Percentiles rank a stretch among this genome's conserved stretches.
These are phyloP conservation scores for Calendula officinalis DNA, from an alignment of 129 eudicot species.

Conservation along the genomic window DNA sequence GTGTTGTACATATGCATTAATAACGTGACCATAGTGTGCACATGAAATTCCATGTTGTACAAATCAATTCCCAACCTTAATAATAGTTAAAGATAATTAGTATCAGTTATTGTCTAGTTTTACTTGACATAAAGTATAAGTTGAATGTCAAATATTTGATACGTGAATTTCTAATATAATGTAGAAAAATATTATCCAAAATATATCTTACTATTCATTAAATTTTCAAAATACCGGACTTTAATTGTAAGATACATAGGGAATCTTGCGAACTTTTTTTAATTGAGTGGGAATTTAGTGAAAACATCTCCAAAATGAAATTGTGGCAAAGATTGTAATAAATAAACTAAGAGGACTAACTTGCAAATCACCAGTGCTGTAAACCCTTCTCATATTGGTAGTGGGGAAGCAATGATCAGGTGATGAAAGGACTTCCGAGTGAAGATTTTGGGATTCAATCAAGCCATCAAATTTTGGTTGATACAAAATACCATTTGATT, in stretches of 20 bases:
- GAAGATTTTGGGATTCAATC: constrained; percentile 43
- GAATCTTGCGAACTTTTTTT: constrained; percentile 17
- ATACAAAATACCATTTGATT: constrained; percentile 36
- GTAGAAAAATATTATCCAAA: too few species aligned
- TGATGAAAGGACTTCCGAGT: constrained; percentile 36
- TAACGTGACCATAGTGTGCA: too few species aligned
- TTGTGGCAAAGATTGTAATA: not conserved
- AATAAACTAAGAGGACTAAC: constrained; percentile 43
- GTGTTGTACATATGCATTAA: too few species aligned
- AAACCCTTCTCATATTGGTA: constrained; percentile 76
- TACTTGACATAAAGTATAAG: too few species aligned
- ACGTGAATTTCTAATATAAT: too few species aligned
- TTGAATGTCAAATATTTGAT: too few species aligned
- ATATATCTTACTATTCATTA: not conserved
- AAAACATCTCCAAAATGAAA: not conserved
- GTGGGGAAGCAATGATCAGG: constrained; percentile 49
- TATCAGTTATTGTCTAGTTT: too few species aligned
- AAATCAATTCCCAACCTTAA: too few species aligned
- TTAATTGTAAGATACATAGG: not conserved
- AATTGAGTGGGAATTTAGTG: not conserved
- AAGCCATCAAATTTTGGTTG: constrained; percentile 52
- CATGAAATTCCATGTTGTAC: too few species aligned
- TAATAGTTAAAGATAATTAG: too few species aligned
- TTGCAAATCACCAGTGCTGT: constrained; percentile 91
- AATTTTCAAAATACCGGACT: constrained; percentile 10